Conservation (phyloP, 345 rosid genomes). For the Acer yangbiense region DNA sequence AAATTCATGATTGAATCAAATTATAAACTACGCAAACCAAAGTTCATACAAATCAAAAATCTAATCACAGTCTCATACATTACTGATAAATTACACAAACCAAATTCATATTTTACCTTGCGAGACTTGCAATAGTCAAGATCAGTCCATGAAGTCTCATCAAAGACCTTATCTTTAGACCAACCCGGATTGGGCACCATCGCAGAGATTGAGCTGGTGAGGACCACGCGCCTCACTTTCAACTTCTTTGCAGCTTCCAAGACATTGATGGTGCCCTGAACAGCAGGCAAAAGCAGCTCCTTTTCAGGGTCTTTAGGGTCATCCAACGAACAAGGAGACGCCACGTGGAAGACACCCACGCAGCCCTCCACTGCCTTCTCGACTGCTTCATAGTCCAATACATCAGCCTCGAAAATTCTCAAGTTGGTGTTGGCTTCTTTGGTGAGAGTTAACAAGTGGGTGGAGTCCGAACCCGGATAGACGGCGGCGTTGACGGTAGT, state of each 20-base stretch:
- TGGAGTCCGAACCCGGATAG: conserved; percentile 61
- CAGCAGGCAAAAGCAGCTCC: conserved; percentile 75
- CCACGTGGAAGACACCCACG: conserved; percentile 84
- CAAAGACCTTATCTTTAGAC: conserved; percentile 46
- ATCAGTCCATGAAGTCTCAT: conserved; percentile 86
- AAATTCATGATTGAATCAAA: not conserved
- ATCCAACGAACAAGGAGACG: conserved; percentile 81
- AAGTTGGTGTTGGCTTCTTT: conserved; percentile 28
- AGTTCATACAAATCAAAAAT: no score
- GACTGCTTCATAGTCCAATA: conserved; percentile 59
- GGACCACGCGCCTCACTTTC: conserved; percentile 69
- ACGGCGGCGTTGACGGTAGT: conserved; percentile 63
- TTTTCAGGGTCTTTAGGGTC: conserved; percentile 59
- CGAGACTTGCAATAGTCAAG: conserved; percentile 67
- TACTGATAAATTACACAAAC: not conserved
- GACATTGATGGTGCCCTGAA: conserved; percentile 74
- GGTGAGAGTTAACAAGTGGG: conserved; percentile 51
- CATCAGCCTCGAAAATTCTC: conserved; percentile 60
- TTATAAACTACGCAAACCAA: not conserved
- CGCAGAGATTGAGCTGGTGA: conserved; percentile 83
- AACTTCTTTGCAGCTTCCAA: conserved; percentile 57
- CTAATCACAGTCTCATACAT: not conserved
- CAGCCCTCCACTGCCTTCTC: conserved; percentile 64
- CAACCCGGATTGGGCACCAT: conserved; percentile 74
- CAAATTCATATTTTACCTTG: conserved; percentile 34